Percentiles rank a stretch among this genome's conserved stretches.
Conservation (phyloP, 2,329 filamentous ascomycete genomes). For the Dothidotthia symphoricarpi region DNA sequence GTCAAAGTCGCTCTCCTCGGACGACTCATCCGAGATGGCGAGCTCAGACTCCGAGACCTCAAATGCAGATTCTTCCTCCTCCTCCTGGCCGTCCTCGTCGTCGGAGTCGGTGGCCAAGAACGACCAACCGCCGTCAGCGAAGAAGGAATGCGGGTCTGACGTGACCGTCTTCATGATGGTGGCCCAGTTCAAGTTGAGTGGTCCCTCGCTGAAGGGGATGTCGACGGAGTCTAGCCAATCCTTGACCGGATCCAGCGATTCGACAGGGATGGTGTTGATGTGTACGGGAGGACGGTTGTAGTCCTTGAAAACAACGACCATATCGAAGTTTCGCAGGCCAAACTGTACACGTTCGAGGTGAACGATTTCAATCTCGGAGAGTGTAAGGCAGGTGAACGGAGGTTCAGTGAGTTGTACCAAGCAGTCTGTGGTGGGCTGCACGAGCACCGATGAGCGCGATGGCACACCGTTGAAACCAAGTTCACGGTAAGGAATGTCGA, state of each 20-base stretch:
- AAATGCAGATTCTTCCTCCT: slow-evolving; percentile 87
- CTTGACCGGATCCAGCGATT: slow-evolving; percentile 91
- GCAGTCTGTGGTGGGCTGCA: slow-evolving; percentile 95
- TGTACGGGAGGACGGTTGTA: slow-evolving; percentile 87
- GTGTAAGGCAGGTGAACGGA: slow-evolving; percentile 91
- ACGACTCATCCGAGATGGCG: slow-evolving; percentile 67
- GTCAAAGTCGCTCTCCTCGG: slow-evolving; percentile 89
- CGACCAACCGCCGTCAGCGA: slow-evolving; percentile 89
- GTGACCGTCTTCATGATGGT: slow-evolving; percentile 99
- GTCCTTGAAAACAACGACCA: slow-evolving; percentile 98
- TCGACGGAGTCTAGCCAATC: slow-evolving; percentile 97
- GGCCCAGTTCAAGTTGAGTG: slow-evolving; percentile 96
- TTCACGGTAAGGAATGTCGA: slow-evolving; percentile 95
- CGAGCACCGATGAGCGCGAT: slow-evolving; percentile 89
- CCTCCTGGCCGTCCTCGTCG: slow-evolving; percentile 71
- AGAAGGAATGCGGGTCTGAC: slow-evolving; percentile 91
- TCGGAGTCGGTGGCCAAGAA: slow-evolving; percentile 89
- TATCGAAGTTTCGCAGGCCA: slow-evolving; percentile 96
- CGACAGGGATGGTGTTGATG: slow-evolving; percentile 97
- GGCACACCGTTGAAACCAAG: slow-evolving; percentile 96
- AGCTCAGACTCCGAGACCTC: slow-evolving; percentile 86
- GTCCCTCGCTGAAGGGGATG: slow-evolving; percentile 90
- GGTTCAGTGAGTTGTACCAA: slow-evolving; percentile 95
- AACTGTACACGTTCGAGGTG: slow-evolving; percentile 95
- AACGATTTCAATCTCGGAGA: slow-evolving; percentile 93